Evolutionary conservation across 306 rosid genomes (phyloP), one percentile per base, ranked within the genome.

Genomic region (Fagus sylvatica): DNA sequence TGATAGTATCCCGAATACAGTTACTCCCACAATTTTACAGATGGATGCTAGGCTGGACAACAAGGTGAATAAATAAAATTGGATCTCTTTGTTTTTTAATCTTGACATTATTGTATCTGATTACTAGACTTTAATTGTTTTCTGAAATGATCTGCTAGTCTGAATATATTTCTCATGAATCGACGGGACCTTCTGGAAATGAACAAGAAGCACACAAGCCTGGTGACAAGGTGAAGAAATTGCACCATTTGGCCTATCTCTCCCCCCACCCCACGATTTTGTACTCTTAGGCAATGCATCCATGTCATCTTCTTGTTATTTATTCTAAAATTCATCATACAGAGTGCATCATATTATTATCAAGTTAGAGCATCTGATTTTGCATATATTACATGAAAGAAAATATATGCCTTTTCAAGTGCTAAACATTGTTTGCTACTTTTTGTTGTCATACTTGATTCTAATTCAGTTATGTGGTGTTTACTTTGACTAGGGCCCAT

Each of bases 181-280:
- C 88, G 8, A 77, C 73, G 72, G 89, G 72, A 60, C 81, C 85
- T 76, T 83, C 83, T 1, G 87, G 83, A 75, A 89, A 74, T 49
- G 89, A 89, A 74, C 91, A 93, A 69, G 96, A 89, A 80, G 79
- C 80, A 17, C 77, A 85, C 76, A 88, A 68, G 55, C 74, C 87
- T 70, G 78, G 80, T 70, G 86, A 80, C 69, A 96, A 93, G 99
- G 99, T 93, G 80, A 82, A 80, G 74, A 72, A 76, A 72, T 71
- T 69, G 22, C 75, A 67, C 70, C 37, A 51, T 53, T 30, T 41
- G 12, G 71, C 65, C 76, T 61, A 9, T 74, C 13, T 57, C 39
- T 7, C 46, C 71, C 51, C 46, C 59, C 48, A 40, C 34, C 19
- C 51, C 11, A n/a, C 51, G 11, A 46, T 46, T 41, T 43, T 17